These are phyloP conservation scores for Leccinum incarnatum DNA, from an alignment of 768 basidiomycete species.

Conservation along the genomic window DNA sequence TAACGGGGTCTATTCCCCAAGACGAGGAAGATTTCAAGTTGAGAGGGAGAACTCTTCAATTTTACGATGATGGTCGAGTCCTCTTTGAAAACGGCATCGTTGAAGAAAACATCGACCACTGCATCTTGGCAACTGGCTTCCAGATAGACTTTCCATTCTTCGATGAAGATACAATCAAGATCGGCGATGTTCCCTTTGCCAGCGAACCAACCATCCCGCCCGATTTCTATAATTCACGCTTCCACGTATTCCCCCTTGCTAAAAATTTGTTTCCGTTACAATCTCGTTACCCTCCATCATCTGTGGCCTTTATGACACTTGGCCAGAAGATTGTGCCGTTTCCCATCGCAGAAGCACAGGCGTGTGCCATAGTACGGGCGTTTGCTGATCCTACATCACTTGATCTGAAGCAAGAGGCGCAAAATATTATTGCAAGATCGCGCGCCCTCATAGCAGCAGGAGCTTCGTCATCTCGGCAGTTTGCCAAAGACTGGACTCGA, in stretches of 20 bases:
- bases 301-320: constrained; percentile 67
- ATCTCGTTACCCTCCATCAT: constrained; percentile 42
- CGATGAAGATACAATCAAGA: constrained; percentile 32
- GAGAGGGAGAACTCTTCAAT: constrained; percentile 43
- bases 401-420: constrained; percentile 46
- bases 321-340: constrained; percentile 62
- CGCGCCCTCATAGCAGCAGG: constrained; percentile 36
- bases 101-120: constrained; percentile 56
- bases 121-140: constrained; percentile 79
- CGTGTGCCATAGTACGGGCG: constrained; percentile 54
- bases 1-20: constrained; percentile 34
- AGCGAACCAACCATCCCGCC: constrained; percentile 46
- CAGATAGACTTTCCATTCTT: constrained; percentile 65
- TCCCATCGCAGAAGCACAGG: constrained; percentile 77
- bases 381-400: constrained; percentile 52
- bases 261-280: constrained; percentile 68
- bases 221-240: constrained; percentile 61
- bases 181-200: constrained; percentile 38
- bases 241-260: constrained; percentile 68
- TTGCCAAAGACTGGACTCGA: constrained; percentile 58
- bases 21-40: constrained; percentile 37
- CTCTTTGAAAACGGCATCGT: constrained; percentile 57
- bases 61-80: constrained; percentile 44
- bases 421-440: constrained; percentile 49
- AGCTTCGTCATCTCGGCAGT: constrained; percentile 34